Conservation (phyloP, 768 basidiomycete species). For the Lepiota brunneoincarnata region DNA sequence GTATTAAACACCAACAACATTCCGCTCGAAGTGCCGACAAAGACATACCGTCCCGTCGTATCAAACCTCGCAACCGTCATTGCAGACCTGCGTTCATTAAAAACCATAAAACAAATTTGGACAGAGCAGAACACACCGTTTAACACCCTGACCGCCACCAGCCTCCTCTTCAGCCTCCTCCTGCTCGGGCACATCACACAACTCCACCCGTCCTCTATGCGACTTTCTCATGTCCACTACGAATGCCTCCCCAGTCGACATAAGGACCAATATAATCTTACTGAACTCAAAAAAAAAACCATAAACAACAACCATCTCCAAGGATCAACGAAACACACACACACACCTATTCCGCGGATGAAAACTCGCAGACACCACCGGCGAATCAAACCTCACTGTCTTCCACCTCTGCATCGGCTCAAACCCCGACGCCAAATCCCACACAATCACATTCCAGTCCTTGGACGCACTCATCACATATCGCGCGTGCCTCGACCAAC, state of each 20-base stretch:
- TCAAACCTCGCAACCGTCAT: slow-evolving; percentile 78
- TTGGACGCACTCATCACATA: slow-evolving; percentile 88
- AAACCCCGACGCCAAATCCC: slow-evolving; percentile 79
- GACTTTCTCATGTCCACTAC: slow-evolving; percentile 74
- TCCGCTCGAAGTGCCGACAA: slow-evolving; percentile 81
- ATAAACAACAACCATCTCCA: no score
- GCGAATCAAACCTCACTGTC: slow-evolving; percentile 88
- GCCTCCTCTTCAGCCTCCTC: slow-evolving; percentile 5
- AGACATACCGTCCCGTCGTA: slow-evolving; percentile 82
- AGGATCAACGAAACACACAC: not conserved
- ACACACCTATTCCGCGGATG: slow-evolving; percentile 86
- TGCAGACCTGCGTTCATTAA: slow-evolving; percentile 42
- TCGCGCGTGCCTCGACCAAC: slow-evolving; percentile 95
- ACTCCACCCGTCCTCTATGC: slow-evolving; percentile 61
- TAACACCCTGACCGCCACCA: slow-evolving; percentile 22
- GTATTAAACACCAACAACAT: slow-evolving; percentile 86
- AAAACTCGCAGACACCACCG: slow-evolving; percentile 79
- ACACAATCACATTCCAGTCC: slow-evolving; percentile 93
- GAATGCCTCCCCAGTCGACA: slow-evolving; percentile 81
- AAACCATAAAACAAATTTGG: not conserved
- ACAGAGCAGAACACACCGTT: slow-evolving; percentile 43
- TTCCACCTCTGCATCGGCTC: slow-evolving; percentile 69
- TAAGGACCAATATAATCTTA: slow-evolving; percentile 74
- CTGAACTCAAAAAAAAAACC: slow-evolving; percentile 33
- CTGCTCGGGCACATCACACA: slow-evolving; percentile 44